Base-by-base conservation (phyloP, 2,329 filamentous ascomycete genomes). In the Claviceps pusilla region DNA sequence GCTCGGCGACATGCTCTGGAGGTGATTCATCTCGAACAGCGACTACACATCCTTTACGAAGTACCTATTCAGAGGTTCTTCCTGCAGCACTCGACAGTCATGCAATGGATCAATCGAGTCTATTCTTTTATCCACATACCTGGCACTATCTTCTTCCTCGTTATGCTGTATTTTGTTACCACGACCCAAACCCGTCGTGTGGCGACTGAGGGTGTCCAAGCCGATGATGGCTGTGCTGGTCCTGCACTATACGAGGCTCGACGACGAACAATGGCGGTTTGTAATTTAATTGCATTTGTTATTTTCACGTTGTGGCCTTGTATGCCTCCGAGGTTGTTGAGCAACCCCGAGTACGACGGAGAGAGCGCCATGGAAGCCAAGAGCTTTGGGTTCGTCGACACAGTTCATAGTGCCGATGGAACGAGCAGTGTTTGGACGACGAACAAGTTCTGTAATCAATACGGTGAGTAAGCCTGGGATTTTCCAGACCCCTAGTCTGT, bases 101-200 rank as follows among this genome's bases (percentile, higher is more conserved):
- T 89, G 72, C 77, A 73, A 59, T 86, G 78, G 78, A 85, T 82
- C 60, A 88, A 88, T 68, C 77, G 83, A 62, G 75, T 79, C 33
- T 88, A 88, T 68, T 87, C 83, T 6, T 87, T 87, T 68, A 86
- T 89, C 62, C 85, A 88, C 66, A 88, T 88, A 55, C 85, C 84
- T 0, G 84, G 83, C 14, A 87, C 84, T 6, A 87, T 88, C 59
- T 74, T 83, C 48, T 89, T 87, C 63, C 66, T 74, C 16, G 70
- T 76, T 42, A 76, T 79, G 63, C 74, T 88, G 4, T 88, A 80
- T 69, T 86, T 84, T 69, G 77, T 84, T 64, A 87, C 83, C 49
- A 86, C 81, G 29, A 82, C 80, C 7, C 75, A 75, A 52, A 78
- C 78, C 63, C 71, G 76, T 37, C 64, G 63, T 33, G 61, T 61